Base-by-base conservation (phyloP, 2,329 filamentous ascomycete genomes). In the Nannizziopsis barbatae region DNA sequence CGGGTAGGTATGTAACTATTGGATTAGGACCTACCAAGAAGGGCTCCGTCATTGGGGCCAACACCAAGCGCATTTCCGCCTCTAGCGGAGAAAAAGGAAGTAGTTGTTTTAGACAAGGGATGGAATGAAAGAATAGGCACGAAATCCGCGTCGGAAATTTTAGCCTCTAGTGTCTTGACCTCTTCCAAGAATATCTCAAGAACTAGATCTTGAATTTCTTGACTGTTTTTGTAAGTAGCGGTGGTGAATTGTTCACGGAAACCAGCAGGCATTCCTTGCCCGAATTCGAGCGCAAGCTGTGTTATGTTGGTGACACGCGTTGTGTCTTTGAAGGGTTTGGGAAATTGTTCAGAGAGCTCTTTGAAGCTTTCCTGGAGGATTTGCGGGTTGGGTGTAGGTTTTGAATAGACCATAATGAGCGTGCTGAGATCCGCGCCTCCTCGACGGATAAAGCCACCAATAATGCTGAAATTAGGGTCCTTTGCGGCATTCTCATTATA, bases 361-460 rank as follows among this genome's bases (percentile, higher is more conserved):
- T 30, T 27, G 50, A 64, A 68, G 2, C 58, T 55, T n/a, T 57
- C 35, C 15, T 36, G 11, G 47, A 64, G 66, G 17, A 65, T 61
- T 1, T 56, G 39, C 4, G 65, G 60, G 10, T 63, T 50, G 1
- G 50, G 54, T 15, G 55, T 56, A 7, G 65, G 59, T 41, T 65
- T 57, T 0, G 62, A 56, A 49, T 72, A 70, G 42, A 65, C 66
- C 2, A 71, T 50, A 9, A 65, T 57, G 1, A 61, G 58, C 1
- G 56, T 51, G 2, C 58, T 59, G n/a, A 68, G 38, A 18, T 60
- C 58, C 18, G 46, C 49, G 11, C 57, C 60, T 5, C 58, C 20
- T 1, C 44, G 31, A 44, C 57, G 62, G 9, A 58, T 57, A 42
- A 64, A 60, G 47, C 58, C 62, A n/a, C 64, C 50, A 36, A 65